phyloP scores from a whole-genome alignment of 768 basidiomycete species.

The Kwoniella pini region DNA sequence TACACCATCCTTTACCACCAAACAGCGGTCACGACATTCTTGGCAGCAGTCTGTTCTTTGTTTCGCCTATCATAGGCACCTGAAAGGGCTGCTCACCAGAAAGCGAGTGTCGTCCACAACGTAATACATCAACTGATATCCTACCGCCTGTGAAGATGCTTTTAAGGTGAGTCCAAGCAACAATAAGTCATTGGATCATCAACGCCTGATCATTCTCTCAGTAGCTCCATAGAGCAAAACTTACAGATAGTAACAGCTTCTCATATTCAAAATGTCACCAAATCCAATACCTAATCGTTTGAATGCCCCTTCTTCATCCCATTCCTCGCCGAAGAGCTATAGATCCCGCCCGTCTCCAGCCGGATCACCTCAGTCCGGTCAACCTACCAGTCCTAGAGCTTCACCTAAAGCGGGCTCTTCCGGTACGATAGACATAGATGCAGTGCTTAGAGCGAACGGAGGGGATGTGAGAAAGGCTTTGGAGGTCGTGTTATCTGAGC shows the following conservation, averaged over 20 bases:
- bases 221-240: too few relatives aligned
- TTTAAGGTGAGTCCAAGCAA: too few relatives aligned
- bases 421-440: conserved; percentile 33
- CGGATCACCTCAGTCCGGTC: conserved; percentile 26
- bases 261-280: conserved; percentile 15
- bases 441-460: conserved; percentile 32
- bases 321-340: conserved; percentile 6
- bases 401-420: conserved; percentile 22
- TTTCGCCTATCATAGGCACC: not conserved
- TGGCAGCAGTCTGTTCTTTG: conserved; percentile 3
- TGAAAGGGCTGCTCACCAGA: not conserved
- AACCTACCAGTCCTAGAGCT: conserved; percentile 24
- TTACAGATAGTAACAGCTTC: too few relatives aligned
- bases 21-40: not conserved
- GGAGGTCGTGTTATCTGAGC: conserved; percentile 73
- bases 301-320: conserved; percentile 4
- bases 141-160: too few relatives aligned
- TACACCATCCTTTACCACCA: not conserved
- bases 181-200: too few relatives aligned
- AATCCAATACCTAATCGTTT: conserved; percentile 23
- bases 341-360: conserved; percentile 18
- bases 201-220: too few relatives aligned
- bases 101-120: too few relatives aligned
- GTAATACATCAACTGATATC: too few relatives aligned
- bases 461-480: conserved; percentile 60